These are phyloP conservation scores for Micractinium sp. DNA, from an alignment of 139 green algal species.

Conservation along the genomic window DNA sequence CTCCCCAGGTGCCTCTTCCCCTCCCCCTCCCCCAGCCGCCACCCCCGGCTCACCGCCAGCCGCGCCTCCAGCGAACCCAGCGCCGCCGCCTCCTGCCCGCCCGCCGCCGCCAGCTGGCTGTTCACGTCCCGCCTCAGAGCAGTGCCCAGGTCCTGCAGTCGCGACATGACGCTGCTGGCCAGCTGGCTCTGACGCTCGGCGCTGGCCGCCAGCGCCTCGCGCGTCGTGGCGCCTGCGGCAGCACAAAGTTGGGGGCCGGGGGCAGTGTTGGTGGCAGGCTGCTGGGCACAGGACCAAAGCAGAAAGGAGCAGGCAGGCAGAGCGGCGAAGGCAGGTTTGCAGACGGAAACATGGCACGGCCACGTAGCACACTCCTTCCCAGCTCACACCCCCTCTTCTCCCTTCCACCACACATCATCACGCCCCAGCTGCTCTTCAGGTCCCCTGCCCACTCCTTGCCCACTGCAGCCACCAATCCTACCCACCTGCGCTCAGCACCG, in stretches of 20 bases:
- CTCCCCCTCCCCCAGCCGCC: not conserved
- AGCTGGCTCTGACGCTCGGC: constrained; percentile 7
- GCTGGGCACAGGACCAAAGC: not conserved
- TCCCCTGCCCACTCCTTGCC: not conserved
- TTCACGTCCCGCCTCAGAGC: constrained; percentile 27
- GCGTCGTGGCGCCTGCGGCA: constrained; percentile 2
- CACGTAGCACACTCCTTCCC: not conserved
- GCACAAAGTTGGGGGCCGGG: not conserved
- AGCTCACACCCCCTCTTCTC: not conserved
- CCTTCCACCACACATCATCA: not conserved
- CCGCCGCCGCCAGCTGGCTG: not conserved
- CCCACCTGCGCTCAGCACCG: constrained; percentile 46
- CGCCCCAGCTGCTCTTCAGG: not conserved
- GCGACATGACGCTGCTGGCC: constrained; percentile 19
- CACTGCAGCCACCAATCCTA: not conserved
- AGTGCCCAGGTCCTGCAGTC: constrained; percentile 17
- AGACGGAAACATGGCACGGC: not conserved
- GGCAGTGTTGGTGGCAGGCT: not conserved
- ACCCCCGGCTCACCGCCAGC: constrained; percentile 27
- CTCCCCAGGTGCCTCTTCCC: not conserved
- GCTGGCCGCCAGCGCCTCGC: constrained; percentile 24
- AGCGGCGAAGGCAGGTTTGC: not conserved
- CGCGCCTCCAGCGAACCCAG: constrained; percentile 38
- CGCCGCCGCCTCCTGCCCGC: constrained; percentile 17
- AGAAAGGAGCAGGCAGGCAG: not conserved